Evolutionary conservation across 805 yeast genomes (phyloP).

Genomic region (Kodamaea jinghongensis): DNA sequence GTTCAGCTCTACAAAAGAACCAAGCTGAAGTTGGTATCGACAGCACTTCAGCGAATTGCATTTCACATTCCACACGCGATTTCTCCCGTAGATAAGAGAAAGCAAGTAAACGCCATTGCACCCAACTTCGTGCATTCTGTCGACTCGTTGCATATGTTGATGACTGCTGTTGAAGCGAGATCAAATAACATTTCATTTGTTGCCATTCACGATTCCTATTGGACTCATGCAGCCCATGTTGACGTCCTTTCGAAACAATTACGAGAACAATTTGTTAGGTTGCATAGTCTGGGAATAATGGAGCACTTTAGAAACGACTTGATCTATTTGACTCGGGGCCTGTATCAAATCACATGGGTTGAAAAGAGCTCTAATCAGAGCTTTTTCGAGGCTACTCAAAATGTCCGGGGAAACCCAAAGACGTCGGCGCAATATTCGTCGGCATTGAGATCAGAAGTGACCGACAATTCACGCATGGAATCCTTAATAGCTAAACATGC

Average conservation of each 20-base stretch:
- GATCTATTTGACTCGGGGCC: constrained; percentile 17
- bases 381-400: constrained; percentile 11
- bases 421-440: not conserved
- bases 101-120: constrained; percentile 38
- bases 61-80: constrained; percentile 17
- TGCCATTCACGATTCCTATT: constrained; percentile 43
- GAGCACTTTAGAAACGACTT: constrained; percentile 27
- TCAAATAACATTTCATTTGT: constrained; percentile 26
- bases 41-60: constrained; percentile 23
- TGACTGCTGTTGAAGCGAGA: constrained; percentile 31
- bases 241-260: constrained; percentile 23
- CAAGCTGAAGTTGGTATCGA: constrained; percentile 13
- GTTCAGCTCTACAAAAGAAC: constrained; percentile 32
- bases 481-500: constrained; percentile 17
- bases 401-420: constrained; percentile 7
- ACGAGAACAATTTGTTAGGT: constrained; percentile 34
- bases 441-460: constrained; percentile 1
- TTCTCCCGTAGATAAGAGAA: constrained; percentile 25
- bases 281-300: constrained; percentile 29
- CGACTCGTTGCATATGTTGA: constrained; percentile 38
- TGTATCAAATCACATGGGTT: constrained; percentile 36
- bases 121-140: constrained; percentile 45
- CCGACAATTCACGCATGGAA: not conserved
- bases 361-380: constrained; percentile 9
- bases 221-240: constrained; percentile 39